Evolutionary conservation across 306 rosid genomes (phyloP).

Genomic region (Echinosophora koreensis): DNA sequence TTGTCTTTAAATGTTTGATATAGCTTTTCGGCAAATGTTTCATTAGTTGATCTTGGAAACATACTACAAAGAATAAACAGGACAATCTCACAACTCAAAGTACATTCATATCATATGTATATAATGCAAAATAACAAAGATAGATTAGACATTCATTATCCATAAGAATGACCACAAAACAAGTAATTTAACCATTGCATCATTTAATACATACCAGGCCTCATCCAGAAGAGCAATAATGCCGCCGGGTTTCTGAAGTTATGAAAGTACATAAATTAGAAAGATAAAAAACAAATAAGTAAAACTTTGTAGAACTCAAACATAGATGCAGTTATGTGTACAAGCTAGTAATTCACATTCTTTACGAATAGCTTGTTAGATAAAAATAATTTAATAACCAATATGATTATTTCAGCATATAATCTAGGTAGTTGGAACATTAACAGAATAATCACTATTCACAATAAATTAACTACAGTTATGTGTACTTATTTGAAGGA

Average conservation of each 20-base stretch:
- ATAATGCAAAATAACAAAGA: slow-evolving; percentile 26
- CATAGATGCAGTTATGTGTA: slow-evolving; percentile 4
- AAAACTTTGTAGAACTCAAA: slow-evolving; percentile 6
- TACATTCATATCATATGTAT: neutral
- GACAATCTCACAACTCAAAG: slow-evolving; percentile 51
- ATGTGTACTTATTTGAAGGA: slow-evolving; percentile 12
- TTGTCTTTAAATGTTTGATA: slow-evolving; percentile 89
- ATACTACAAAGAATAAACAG: slow-evolving; percentile 73
- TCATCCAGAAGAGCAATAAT: slow-evolving; percentile 95
- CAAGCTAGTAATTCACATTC: neutral
- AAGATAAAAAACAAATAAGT: slow-evolving; percentile 18
- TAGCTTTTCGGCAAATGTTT: slow-evolving; percentile 88
- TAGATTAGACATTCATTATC: slow-evolving; percentile 22
- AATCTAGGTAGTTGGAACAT: neutral
- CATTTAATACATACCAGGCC: slow-evolving; percentile 79
- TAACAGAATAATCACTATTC: neutral
- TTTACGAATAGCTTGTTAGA: slow-evolving; percentile 18
- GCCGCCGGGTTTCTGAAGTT: slow-evolving; percentile 95
- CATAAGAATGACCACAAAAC: slow-evolving; percentile 21
- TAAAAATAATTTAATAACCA: neutral
- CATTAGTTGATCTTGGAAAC: slow-evolving; percentile 98
- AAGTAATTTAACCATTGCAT: slow-evolving; percentile 19
- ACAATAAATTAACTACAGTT: neutral
- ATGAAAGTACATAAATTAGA: slow-evolving; percentile 54
- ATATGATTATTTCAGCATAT: slow-evolving; percentile 7